A percentile compares a stretch with the other conserved stretches of the same genome.
phyloP scores from a whole-genome alignment of 305 asterid species.

The Nicotiana rustica region DNA sequence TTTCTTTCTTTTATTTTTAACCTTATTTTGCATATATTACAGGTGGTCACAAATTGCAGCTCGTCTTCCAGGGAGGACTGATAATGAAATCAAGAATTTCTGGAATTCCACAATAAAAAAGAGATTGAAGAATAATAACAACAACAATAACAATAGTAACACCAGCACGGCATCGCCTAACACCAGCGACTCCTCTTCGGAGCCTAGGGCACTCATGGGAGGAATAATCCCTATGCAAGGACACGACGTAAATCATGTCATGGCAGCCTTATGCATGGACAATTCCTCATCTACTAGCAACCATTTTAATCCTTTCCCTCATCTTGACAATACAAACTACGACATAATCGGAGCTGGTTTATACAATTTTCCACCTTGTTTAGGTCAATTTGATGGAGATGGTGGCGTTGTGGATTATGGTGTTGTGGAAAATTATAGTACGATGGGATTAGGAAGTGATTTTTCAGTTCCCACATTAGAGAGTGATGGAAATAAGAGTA shows the following conservation, averaged over 20 bases:
- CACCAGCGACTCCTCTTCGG: slow-evolving; percentile 63
- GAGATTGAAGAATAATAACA: slow-evolving; percentile 60
- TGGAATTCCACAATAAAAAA: slow-evolving; percentile 94
- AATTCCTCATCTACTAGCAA: slow-evolving; percentile 56
- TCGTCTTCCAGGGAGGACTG: slow-evolving; percentile 91
- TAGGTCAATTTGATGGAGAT: slow-evolving; percentile 28
- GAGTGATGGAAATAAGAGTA: slow-evolving; percentile 37
- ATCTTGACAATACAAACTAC: slow-evolving; percentile 33
- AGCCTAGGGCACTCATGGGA: slow-evolving; percentile 37
- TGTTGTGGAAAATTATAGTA: slow-evolving; percentile 50
- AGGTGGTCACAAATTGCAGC: slow-evolving; percentile 99
- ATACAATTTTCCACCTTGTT: slow-evolving; percentile 42
- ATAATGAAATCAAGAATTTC: slow-evolving; percentile 90
- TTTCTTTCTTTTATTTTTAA: background rate
- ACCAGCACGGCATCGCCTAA: slow-evolving; percentile 55
- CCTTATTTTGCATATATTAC: slow-evolving; percentile 29
- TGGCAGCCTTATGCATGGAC: slow-evolving; percentile 58
- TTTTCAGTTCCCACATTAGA: slow-evolving; percentile 73
- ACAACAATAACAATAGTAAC: slow-evolving; percentile 19
- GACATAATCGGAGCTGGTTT: slow-evolving; percentile 36
- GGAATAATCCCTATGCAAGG: slow-evolving; percentile 65
- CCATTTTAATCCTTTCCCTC: slow-evolving; percentile 56
- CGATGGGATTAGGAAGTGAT: slow-evolving; percentile 70
- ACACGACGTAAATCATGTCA: slow-evolving; percentile 51
- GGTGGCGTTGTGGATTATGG: slow-evolving; percentile 45